A percentile compares a stretch with the other conserved stretches of the same genome.
phyloP scores from a whole-genome alignment of 768 basidiomycete species.

The Agaricus subrufescens region DNA sequence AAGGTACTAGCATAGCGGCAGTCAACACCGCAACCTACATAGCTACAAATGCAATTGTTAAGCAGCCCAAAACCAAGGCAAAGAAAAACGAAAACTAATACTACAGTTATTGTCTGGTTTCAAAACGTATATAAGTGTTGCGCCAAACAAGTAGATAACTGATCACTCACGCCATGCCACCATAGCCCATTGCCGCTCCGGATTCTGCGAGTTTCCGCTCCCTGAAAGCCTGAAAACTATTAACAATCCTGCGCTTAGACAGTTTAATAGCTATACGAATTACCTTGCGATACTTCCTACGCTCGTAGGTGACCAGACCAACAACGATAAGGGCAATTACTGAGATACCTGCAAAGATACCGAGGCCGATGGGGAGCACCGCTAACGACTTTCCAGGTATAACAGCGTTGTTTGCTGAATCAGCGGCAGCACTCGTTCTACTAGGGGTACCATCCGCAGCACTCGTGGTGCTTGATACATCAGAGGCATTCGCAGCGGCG shows the following conservation, averaged over 20 bases:
- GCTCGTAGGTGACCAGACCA: constrained; percentile 81
- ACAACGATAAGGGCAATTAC: constrained; percentile 80
- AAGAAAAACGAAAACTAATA: constrained; percentile 4
- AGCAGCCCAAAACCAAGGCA: neutral
- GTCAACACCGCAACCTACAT: neutral
- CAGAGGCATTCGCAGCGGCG: constrained; percentile 13
- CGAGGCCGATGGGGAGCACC: constrained; percentile 80
- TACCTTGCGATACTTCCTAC: constrained; percentile 83
- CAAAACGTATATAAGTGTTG: neutral
- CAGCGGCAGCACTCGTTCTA: constrained; percentile 28
- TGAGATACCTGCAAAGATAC: constrained; percentile 81
- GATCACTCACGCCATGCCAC: constrained; percentile 26
- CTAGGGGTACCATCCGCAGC: constrained; percentile 5
- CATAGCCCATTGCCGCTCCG: constrained; percentile 54
- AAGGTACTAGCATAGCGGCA: neutral
- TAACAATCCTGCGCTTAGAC: constrained; percentile 6
- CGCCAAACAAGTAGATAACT: neutral
- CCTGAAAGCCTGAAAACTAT: constrained; percentile 57
- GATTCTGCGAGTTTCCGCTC: constrained; percentile 68
- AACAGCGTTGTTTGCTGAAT: constrained; percentile 39
- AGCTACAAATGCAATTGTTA: no score
- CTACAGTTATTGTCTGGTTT: neutral
- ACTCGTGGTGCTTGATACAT: constrained; percentile 14
- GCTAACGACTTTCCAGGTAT: constrained; percentile 70
- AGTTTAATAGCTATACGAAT: constrained; percentile 16